A percentile compares a stretch with the other conserved stretches of the same genome.
Evolutionary conservation across 306 rosid genomes (phyloP).

Genomic region (Trichosanthes cucumerina): DNA sequence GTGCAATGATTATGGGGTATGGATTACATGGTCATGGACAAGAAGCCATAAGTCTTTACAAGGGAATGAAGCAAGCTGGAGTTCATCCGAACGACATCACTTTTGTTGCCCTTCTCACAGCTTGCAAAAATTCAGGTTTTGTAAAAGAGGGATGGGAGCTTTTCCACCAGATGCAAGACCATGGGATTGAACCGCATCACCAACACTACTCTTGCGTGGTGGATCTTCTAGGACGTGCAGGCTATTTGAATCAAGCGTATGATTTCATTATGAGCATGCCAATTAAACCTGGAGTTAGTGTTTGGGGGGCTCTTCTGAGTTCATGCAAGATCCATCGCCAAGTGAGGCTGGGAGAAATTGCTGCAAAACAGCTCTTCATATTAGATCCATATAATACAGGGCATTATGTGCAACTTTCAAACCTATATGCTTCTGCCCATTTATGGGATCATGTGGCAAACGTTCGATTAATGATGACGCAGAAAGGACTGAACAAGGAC

Average conservation of each 20-base stretch:
- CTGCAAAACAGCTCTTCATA: constrained; percentile 10
- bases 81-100: background rate
- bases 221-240: constrained; percentile 17
- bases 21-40: constrained; percentile 12
- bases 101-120: constrained; percentile 11
- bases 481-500: constrained; percentile 13
- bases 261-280: constrained; percentile 12
- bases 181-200: constrained; percentile 4
- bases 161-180: constrained; percentile 8
- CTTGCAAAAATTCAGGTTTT: constrained; percentile 13
- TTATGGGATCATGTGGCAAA: constrained; percentile 11
- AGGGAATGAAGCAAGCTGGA: constrained; percentile 6
- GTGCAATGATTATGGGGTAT: constrained; percentile 15
- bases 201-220: constrained; percentile 16
- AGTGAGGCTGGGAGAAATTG: constrained; percentile 13
- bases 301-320: constrained; percentile 19
- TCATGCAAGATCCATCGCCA: constrained; percentile 8
- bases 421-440: constrained; percentile 12
- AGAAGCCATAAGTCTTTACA: constrained; percentile 12
- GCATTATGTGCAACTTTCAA: constrained; percentile 15
- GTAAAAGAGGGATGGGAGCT: constrained; percentile 18
- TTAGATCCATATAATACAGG: constrained; percentile 14
- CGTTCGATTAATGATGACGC: constrained; percentile 9
- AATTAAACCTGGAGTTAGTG: constrained; percentile 13
- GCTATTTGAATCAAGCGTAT: constrained; percentile 11